These are phyloP conservation scores for Kodamaea leandrae DNA, from an alignment of 805 yeast species.

Conservation along the genomic window DNA sequence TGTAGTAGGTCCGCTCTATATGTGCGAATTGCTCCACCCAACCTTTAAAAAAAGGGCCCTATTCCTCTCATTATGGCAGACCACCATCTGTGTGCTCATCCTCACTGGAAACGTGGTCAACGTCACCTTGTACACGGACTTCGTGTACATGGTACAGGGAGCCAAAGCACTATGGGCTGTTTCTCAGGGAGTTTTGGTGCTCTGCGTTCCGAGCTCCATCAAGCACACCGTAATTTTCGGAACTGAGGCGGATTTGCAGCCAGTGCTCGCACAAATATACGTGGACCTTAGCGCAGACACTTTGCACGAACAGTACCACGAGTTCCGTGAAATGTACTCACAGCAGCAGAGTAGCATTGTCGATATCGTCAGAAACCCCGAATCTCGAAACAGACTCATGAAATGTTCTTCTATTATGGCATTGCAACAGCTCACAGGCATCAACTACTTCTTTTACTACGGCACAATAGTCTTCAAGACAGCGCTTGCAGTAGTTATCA, in stretches of 20 bases:
- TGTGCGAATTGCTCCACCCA: slow-evolving; percentile 17
- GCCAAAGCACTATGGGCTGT: slow-evolving; percentile 8
- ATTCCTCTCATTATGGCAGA: slow-evolving; percentile 23
- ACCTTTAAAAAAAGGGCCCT: slow-evolving; percentile 13
- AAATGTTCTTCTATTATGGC: slow-evolving; percentile 25
- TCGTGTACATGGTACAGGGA: slow-evolving; percentile 4
- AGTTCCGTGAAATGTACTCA: not conserved
- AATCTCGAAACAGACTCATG: not conserved
- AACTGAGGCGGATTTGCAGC: slow-evolving; percentile 1
- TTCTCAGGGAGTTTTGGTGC: slow-evolving; percentile 7
- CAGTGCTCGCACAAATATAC: not conserved
- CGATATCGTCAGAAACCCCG: not conserved
- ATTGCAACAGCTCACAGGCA: slow-evolving; percentile 36
- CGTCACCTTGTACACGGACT: not conserved
- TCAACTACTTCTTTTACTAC: slow-evolving; percentile 32
- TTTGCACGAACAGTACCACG: not conserved
- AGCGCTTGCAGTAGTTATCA: slow-evolving; percentile 15
- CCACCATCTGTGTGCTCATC: slow-evolving; percentile 23
- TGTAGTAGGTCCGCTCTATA: slow-evolving; percentile 24
- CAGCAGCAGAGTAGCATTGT: not conserved
- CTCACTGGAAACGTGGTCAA: slow-evolving; percentile 20
- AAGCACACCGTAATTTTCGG: slow-evolving; percentile 8
- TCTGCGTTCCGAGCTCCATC: slow-evolving; percentile 13
- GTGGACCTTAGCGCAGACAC: not conserved
- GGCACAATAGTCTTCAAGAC: slow-evolving; percentile 23